Evolutionary conservation across 2,329 filamentous ascomycete genomes (phyloP).

Genomic region (Aspergillus unguis): DNA sequence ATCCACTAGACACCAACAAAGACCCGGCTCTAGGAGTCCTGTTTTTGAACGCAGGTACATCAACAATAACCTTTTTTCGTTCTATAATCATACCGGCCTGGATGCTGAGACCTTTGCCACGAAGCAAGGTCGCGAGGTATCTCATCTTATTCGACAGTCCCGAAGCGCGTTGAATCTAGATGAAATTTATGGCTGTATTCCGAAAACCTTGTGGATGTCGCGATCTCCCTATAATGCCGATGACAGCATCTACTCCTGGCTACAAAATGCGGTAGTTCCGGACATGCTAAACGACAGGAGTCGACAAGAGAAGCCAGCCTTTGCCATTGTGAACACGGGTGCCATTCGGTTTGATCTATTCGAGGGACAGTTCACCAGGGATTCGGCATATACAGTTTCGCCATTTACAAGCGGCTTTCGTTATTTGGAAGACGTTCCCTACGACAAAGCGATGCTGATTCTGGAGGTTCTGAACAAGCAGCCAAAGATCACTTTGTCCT

Average conservation of each 20-base stretch:
- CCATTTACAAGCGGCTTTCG: constrained; percentile 80
- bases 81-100: constrained; percentile 74
- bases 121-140: constrained; percentile 68
- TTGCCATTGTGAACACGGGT: constrained; percentile 84
- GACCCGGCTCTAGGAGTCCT: constrained; percentile 35
- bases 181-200: constrained; percentile 75
- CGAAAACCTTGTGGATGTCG: constrained; percentile 75
- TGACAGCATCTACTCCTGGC: constrained; percentile 76
- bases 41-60: constrained; percentile 80
- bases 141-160: constrained; percentile 64
- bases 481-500: constrained; percentile 46
- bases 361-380: constrained; percentile 82
- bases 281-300: constrained; percentile 58
- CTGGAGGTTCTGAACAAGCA: constrained; percentile 57
- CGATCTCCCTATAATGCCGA: constrained; percentile 70
- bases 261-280: constrained; percentile 72
- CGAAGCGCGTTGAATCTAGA: constrained; percentile 70
- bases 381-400: constrained; percentile 80
- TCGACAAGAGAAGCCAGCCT: constrained; percentile 56
- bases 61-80: constrained; percentile 85
- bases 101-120: constrained; percentile 73
- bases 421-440: constrained; percentile 78
- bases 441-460: constrained; percentile 68
- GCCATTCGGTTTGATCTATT: constrained; percentile 95
- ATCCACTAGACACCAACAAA: constrained; percentile 37